These are phyloP conservation scores for Cercospora zeae-maydis DNA, from an alignment of 2,329 filamentous ascomycete genomes.

Conservation along the genomic window DNA sequence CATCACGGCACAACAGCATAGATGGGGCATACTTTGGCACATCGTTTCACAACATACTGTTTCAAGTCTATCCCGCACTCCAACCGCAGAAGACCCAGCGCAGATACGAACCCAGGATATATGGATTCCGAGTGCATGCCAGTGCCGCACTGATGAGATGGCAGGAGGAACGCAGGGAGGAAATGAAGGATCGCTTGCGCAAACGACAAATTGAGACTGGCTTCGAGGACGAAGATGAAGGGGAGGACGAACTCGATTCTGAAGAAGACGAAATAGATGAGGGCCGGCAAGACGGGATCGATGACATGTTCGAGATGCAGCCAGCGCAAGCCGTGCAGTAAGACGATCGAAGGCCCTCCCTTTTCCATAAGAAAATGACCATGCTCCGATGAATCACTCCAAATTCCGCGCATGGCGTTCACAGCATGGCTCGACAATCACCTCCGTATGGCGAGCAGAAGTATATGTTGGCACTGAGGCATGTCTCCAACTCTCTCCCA, in stretches of 20 bases:
- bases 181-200: constrained; percentile 75
- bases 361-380: background rate
- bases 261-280: constrained; percentile 57
- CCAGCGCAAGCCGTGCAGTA: constrained; percentile 23
- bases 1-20: constrained; percentile 87
- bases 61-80: constrained; percentile 93
- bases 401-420: background rate
- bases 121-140: constrained; percentile 93
- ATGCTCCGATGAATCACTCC: background rate
- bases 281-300: constrained; percentile 51
- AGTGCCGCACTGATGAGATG: constrained; percentile 82
- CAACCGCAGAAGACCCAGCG: constrained; percentile 80
- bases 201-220: constrained; percentile 68
- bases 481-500: background rate
- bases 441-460: background rate
- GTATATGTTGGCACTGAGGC: background rate
- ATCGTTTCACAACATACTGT: constrained; percentile 97
- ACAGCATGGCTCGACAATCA: background rate
- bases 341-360: background rate
- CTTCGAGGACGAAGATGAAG: constrained; percentile 67
- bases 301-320: constrained; percentile 42
- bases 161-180: constrained; percentile 77
- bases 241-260: constrained; percentile 59
- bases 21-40: constrained; percentile 98
- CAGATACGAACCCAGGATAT: constrained; percentile 84